phyloP scores from a whole-genome alignment of 768 basidiomycete species.

The Rossbeevera mucosa region DNA sequence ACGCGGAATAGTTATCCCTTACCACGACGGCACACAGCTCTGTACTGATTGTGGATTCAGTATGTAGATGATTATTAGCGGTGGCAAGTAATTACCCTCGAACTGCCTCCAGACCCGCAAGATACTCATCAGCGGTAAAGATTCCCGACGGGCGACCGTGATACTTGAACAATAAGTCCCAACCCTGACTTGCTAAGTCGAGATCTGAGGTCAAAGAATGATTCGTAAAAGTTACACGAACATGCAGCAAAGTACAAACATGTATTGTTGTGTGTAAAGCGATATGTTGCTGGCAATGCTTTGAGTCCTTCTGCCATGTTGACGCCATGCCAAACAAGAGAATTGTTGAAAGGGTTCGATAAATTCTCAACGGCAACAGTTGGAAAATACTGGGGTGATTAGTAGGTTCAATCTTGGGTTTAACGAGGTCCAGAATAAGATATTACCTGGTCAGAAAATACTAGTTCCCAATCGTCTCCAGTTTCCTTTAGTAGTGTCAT shows the following conservation, averaged over 20 bases:
- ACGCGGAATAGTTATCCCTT: not conserved
- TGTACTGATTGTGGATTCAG: not conserved
- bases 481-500: not conserved
- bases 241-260: slow-evolving; percentile 27
- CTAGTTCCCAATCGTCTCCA: not conserved
- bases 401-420: too few relatives aligned
- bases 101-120: slow-evolving; percentile 51
- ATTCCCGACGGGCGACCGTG: slow-evolving; percentile 55
- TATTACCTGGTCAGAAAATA: not conserved
- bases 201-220: slow-evolving; percentile 19
- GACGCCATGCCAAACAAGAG: slow-evolving; percentile 52
- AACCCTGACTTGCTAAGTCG: slow-evolving; percentile 44
- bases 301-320: slow-evolving; percentile 58
- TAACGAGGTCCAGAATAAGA: not conserved
- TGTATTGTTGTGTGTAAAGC: slow-evolving; percentile 50
- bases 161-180: slow-evolving; percentile 55
- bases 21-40: slow-evolving; percentile 3
- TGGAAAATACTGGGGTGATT: not conserved
- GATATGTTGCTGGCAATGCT: slow-evolving; percentile 48
- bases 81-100: slow-evolving; percentile 39
- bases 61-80: not conserved
- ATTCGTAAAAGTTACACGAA: not conserved
- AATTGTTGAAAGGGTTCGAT: slow-evolving; percentile 43
- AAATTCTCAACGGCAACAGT: not conserved
- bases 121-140: slow-evolving; percentile 53